A percentile compares a stretch with the other conserved stretches of the same genome.
These are phyloP conservation scores for Aotearoamyces nothofagi DNA, from an alignment of 2,329 filamentous ascomycete species.

Conservation along the genomic window DNA sequence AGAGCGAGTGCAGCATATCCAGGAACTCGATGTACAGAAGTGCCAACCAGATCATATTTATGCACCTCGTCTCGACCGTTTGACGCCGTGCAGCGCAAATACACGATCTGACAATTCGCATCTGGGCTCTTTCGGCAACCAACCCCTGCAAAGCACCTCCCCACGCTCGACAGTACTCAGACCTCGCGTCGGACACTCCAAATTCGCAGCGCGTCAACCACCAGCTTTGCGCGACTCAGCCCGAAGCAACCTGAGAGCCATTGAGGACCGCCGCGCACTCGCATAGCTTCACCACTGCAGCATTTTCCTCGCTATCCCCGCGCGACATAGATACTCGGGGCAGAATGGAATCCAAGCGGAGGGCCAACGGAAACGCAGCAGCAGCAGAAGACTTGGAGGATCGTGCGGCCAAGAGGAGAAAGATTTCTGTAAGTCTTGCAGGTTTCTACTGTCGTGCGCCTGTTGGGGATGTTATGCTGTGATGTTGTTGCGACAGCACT, in stretches of 20 bases:
- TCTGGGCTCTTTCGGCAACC: background rate
- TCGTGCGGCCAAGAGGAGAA: slow-evolving; percentile 41
- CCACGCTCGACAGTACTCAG: background rate
- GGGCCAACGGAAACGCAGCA: slow-evolving; percentile 26
- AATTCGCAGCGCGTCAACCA: too few species aligned
- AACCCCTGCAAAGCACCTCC: background rate
- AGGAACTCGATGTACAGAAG: too few species aligned
- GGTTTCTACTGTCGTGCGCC: too few species aligned
- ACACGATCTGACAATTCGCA: too few species aligned
- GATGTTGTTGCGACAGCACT: too few species aligned
- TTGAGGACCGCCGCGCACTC: slow-evolving; percentile 1
- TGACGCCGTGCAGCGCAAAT: too few species aligned
- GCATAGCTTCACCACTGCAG: background rate
- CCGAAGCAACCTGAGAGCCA: background rate
- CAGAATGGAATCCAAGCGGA: slow-evolving; percentile 33
- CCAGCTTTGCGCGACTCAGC: background rate
- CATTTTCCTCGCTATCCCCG: background rate
- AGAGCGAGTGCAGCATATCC: too few species aligned
- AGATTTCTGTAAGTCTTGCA: slow-evolving; percentile 36
- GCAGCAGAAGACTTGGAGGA: slow-evolving; percentile 32
- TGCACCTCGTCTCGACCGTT: too few species aligned
- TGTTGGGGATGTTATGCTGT: too few species aligned
- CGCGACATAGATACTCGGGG: background rate
- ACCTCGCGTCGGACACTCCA: background rate
- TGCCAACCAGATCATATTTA: too few species aligned